A percentile compares a stretch with the other conserved stretches of the same genome.
These are phyloP conservation scores for Tanozyma kutaoensis DNA, from an alignment of 805 yeast genomes.

Conservation along the genomic window DNA sequence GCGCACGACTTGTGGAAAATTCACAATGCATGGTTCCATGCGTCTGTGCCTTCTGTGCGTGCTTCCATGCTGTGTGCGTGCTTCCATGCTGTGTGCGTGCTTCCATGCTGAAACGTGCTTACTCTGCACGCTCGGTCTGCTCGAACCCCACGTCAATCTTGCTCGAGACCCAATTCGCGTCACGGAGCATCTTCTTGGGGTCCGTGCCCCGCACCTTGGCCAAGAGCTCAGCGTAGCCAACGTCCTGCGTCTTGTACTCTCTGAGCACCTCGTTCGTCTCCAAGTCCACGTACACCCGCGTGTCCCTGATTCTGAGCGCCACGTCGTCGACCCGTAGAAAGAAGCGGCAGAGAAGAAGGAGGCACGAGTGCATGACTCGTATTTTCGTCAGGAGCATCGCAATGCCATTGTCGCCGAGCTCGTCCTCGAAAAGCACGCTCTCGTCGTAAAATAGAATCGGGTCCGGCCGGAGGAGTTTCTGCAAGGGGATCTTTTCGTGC, in stretches of 20 bases:
- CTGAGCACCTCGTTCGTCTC: constrained; percentile 49
- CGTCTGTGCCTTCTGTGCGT: too few relatives aligned
- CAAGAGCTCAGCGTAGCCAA: constrained; percentile 18
- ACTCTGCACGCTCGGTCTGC: too few relatives aligned
- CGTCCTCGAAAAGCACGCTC: constrained; percentile 83
- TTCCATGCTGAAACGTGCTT: too few relatives aligned
- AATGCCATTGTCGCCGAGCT: constrained; percentile 91
- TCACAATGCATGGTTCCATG: too few relatives aligned
- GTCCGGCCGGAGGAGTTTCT: constrained; percentile 57
- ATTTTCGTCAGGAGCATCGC: constrained; percentile 66
- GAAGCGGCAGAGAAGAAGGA: constrained; percentile 62
- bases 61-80: too few relatives aligned
- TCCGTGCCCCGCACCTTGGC: constrained; percentile 12
- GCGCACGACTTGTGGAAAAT: too few relatives aligned
- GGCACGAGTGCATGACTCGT: constrained; percentile 76
- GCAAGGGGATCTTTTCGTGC: constrained; percentile 44
- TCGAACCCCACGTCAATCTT: too few relatives aligned
- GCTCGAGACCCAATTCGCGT: constrained; percentile 60
- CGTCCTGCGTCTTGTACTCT: constrained; percentile 57
- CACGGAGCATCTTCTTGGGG: constrained; percentile 47
- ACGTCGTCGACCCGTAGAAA: constrained; percentile 88
- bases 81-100: too few relatives aligned
- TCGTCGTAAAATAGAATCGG: constrained; percentile 88
- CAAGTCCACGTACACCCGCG: constrained; percentile 73
- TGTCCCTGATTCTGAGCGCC: constrained; percentile 69